These are phyloP conservation scores for Sporothrix humicola DNA, from an alignment of 2,329 filamentous ascomycete species.

Conservation along the genomic window DNA sequence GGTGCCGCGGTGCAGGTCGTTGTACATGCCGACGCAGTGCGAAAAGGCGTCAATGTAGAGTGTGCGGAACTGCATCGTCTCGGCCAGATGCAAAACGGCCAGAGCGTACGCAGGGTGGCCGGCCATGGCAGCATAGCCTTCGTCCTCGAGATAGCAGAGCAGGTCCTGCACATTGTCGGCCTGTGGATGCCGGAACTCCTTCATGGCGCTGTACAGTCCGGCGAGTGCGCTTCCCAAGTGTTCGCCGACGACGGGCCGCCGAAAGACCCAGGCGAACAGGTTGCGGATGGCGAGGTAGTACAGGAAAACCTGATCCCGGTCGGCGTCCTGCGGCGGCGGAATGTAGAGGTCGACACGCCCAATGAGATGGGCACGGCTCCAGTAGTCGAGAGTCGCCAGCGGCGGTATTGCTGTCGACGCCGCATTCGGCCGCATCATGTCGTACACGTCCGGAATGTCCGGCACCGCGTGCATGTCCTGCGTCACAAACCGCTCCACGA, in stretches of 20 bases:
- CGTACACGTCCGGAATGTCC: conserved; percentile 21
- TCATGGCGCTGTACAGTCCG: conserved; percentile 68
- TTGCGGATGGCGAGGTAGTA: conserved; percentile 76
- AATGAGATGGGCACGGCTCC: conserved; percentile 34
- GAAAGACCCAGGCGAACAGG: conserved; percentile 73
- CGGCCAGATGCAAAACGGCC: conserved; percentile 70
- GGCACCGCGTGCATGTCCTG: conserved; percentile 42
- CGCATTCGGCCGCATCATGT: conserved; percentile 30
- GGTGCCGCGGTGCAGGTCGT: conserved; percentile 59
- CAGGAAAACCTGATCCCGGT: conserved; percentile 60
- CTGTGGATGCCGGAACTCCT: conserved; percentile 61
- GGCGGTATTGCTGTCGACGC: conserved; percentile 39
- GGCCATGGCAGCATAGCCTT: conserved; percentile 72
- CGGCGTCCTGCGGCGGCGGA: conserved; percentile 62
- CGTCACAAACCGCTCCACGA: conserved; percentile 61
- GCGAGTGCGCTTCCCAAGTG: conserved; percentile 69
- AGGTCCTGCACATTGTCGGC: conserved; percentile 66
- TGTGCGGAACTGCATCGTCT: conserved; percentile 66
- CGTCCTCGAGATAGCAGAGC: conserved; percentile 67
- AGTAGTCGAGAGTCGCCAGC: conserved; percentile 35
- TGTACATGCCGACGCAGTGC: conserved; percentile 80
- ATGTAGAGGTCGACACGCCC: conserved; percentile 67
- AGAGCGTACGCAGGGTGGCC: conserved; percentile 71
- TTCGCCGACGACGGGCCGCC: conserved; percentile 69
- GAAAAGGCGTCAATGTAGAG: conserved; percentile 75